Conservation (phyloP, 257 asterid genomes). For the Fraxinus anomala region DNA sequence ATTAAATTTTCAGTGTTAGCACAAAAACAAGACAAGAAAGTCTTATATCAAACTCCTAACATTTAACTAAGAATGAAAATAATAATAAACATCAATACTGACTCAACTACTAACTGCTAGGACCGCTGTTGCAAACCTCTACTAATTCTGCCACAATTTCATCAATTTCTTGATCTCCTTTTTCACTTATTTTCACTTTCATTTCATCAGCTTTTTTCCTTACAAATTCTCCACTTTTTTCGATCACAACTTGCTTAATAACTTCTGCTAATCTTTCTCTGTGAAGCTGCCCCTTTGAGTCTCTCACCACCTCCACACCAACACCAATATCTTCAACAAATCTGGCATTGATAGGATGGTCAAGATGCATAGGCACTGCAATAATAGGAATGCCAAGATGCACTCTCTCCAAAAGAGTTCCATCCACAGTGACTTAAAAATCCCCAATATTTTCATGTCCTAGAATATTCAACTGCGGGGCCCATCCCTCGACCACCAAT, state of each 20-base stretch:
- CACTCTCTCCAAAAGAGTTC: conserved; percentile 48
- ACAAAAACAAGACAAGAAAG: conserved; percentile 14
- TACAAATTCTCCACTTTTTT: conserved; percentile 25
- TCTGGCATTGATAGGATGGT: conserved; percentile 51
- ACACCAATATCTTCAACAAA: conserved; percentile 46
- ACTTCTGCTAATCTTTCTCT: conserved; percentile 31
- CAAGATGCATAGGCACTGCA: conserved; percentile 49
- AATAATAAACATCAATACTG: neutral
- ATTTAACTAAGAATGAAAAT: neutral
- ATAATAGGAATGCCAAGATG: conserved; percentile 46
- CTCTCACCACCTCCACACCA: conserved; percentile 43
- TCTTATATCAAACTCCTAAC: neutral
- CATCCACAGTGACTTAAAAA: conserved; percentile 51
- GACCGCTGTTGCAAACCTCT: conserved; percentile 23
- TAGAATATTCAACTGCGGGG: conserved; percentile 37
- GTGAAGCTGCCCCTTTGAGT: conserved; percentile 20
- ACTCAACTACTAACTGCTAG: conserved; percentile 11
- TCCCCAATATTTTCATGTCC: conserved; percentile 41
- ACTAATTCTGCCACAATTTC: conserved; percentile 31
- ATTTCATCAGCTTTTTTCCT: conserved; percentile 26
- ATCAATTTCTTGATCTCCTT: conserved; percentile 33
- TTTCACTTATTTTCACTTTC: conserved; percentile 19
- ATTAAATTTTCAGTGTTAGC: conserved; percentile 25
- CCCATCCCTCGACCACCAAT: conserved; percentile 44
- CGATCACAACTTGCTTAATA: conserved; percentile 34